Conservation (phyloP, 148 eudicot genomes). For the Limonium bicolor region DNA sequence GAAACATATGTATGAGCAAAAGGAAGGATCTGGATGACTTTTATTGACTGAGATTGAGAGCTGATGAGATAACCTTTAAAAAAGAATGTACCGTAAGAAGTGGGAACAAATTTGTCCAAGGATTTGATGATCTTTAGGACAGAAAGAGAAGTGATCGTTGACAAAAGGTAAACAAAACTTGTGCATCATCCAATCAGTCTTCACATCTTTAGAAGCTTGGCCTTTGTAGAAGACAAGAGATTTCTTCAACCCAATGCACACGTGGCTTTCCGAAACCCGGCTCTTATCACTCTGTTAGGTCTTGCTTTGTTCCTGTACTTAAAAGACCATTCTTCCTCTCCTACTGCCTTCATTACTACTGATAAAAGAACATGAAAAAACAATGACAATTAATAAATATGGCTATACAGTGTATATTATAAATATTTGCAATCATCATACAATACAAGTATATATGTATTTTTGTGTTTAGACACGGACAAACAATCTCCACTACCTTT, state of each 20-base stretch:
- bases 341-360: slow-evolving; percentile 56
- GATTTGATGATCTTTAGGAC: slow-evolving; percentile 22
- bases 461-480: slow-evolving; percentile 19
- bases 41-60: no score
- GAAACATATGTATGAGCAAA: slow-evolving; percentile 9
- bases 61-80: not conserved
- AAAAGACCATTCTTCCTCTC: slow-evolving; percentile 92
- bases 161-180: slow-evolving; percentile 85
- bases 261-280: slow-evolving; percentile 94
- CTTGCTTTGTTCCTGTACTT: slow-evolving; percentile 76
- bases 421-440: no score
- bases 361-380: not conserved
- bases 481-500: slow-evolving; percentile 47
- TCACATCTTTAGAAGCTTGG: slow-evolving; percentile 77
- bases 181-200: slow-evolving; percentile 99
- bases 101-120: slow-evolving; percentile 33
- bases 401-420: no score
- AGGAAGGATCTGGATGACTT: no score
- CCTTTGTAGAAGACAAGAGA: slow-evolving; percentile 93
- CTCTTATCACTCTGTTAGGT: slow-evolving; percentile 80
- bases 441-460: not conserved
- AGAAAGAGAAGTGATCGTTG: slow-evolving; percentile 7
- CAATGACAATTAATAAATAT: no score
- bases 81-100: slow-evolving; percentile 8
- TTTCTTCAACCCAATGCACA: slow-evolving; percentile 91